Conservation (phyloP, 2,329 filamentous ascomycete genomes). For the Shiraia sp. region DNA sequence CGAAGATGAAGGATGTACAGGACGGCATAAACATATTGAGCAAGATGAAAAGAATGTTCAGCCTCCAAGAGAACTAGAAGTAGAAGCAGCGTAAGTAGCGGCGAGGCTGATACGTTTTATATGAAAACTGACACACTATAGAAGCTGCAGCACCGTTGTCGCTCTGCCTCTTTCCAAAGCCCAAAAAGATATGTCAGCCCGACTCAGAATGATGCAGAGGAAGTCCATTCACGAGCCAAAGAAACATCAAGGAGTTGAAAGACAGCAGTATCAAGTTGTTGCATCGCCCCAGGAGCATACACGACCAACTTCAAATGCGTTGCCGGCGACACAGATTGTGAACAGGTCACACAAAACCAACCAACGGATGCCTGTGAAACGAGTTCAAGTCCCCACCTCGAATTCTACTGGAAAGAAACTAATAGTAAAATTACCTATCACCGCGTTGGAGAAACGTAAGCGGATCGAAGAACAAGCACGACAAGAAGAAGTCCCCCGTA, state of each 20-base stretch:
- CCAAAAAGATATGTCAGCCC: constrained; percentile 14
- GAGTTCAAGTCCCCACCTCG: not conserved
- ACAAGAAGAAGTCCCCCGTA: constrained; percentile 4
- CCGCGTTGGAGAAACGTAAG: constrained; percentile 4
- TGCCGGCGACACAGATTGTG: constrained; percentile 4
- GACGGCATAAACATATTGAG: not conserved
- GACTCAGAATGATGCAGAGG: constrained; percentile 21
- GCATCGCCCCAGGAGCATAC: not conserved
- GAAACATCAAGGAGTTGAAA: constrained; percentile 4
- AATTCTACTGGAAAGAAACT: not conserved
- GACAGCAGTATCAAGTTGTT: not conserved
- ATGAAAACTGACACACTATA: constrained; percentile 4
- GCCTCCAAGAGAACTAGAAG: constrained; percentile 4
- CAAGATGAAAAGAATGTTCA: constrained; percentile 1
- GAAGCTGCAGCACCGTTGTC: constrained; percentile 1
- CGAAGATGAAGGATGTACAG: constrained; percentile 9
- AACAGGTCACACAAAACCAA: not conserved
- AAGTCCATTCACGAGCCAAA: constrained; percentile 22
- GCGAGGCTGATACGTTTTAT: not conserved
- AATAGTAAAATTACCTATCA: constrained; percentile 7
- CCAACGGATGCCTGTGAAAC: not conserved
- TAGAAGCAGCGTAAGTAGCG: constrained; percentile 5
- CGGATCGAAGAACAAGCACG: constrained; percentile 5
- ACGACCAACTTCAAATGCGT: not conserved
- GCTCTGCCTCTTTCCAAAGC: constrained; percentile 7